Conservation (phyloP, 441 rosid genomes). For the Arabidopsis lyrata region DNA sequence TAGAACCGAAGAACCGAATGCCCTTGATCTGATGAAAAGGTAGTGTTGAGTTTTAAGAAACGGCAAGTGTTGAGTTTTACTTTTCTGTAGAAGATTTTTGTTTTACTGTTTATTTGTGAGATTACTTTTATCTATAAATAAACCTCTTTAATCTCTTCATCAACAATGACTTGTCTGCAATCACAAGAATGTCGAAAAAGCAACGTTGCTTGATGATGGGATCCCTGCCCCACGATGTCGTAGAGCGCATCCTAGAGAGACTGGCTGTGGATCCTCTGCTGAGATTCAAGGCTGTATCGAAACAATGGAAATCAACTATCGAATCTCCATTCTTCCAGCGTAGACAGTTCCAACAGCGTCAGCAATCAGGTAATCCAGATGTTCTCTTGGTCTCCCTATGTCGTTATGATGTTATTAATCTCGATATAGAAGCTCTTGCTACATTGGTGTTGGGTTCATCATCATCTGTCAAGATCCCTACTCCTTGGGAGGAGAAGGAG, state of each 20-base stretch:
- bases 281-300: constrained; percentile 16
- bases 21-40: too few relatives aligned
- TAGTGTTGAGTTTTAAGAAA: too few relatives aligned
- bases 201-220: not conserved
- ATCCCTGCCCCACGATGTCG: not conserved
- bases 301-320: constrained; percentile 19
- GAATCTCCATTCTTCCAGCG: not conserved
- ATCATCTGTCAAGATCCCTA: not conserved
- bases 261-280: not conserved
- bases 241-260: constrained; percentile 1
- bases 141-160: too few relatives aligned
- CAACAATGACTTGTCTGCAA: too few relatives aligned
- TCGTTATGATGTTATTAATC: not conserved
- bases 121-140: too few relatives aligned
- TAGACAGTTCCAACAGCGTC: not conserved
- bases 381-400: not conserved
- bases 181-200: not conserved
- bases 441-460: not conserved
- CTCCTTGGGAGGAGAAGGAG: not conserved
- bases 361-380: not conserved
- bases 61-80: too few relatives aligned
- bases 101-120: too few relatives aligned
- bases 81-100: too few relatives aligned
- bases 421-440: not conserved
- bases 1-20: too few relatives aligned